Base-by-base conservation (phyloP, 78 protist genomes). In the Monocercomonoides exilis region DNA sequence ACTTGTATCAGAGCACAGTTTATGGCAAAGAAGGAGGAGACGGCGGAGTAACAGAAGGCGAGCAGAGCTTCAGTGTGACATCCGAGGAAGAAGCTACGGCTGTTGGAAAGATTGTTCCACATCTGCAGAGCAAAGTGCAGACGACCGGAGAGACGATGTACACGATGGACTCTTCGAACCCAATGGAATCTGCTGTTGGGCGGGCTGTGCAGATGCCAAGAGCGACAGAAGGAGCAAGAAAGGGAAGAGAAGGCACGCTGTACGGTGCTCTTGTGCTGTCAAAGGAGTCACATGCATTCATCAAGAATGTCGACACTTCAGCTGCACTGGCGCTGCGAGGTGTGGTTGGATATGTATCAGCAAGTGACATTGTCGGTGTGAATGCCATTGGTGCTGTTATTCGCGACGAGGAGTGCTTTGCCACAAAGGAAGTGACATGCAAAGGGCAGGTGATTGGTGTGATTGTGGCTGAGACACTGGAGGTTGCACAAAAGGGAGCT, bases 401-500 rank as follows among this genome's bases (percentile, higher is more conserved):
- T 70, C 3, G 2, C 41, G 3, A 64, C 44, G 86, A 85, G 35
- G 85, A 46, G 70, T 35, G 44, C 70, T n/a, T 64, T 3, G 86
- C 85, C 41, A 29, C 4, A n/a, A 46, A 41, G 46, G 85, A 42
- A 32, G 89, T 91, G 0, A 42, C 11, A 45, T 86, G 36, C 6
- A 41, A 0, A 11, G 92, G 92, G 33, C 89, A 80, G 79, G 6
- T 77, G 35, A 0, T 88, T 35, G 92, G 87, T 0, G 29, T 91
- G n/a, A 77, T 91, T 2, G 77, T 91, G n/a, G 93, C 93, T 34
- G 81, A 35, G 43, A 79, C 88, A 21, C 70, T 63, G 80, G 81
- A n/a, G 2, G 35, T 41, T 45, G 93, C 93, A 1, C 70, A 54
- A 29, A 21, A 29, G 38, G 70, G 38, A 29, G 70, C 70, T 29